Conservation (phyloP, 768 basidiomycete genomes). For the Gelatoporia subvermispora region DNA sequence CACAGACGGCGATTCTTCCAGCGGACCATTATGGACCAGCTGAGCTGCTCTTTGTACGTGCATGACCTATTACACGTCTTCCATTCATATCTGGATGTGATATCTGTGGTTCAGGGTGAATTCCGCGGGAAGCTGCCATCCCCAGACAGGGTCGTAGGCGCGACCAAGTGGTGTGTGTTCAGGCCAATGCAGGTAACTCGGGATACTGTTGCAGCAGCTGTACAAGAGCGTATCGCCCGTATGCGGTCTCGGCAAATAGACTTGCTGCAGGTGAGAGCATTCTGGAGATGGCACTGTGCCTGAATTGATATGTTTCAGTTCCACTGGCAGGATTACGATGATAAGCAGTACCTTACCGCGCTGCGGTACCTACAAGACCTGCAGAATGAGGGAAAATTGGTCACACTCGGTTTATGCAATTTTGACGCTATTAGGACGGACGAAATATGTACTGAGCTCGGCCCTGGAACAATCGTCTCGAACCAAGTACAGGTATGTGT, state of each 20-base stretch:
- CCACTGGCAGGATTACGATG: conserved; percentile 71
- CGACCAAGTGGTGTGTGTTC: conserved; percentile 88
- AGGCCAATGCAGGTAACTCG: conserved; percentile 45
- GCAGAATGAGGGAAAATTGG: conserved; percentile 54
- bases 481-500: conserved; percentile 75
- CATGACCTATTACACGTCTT: neutral
- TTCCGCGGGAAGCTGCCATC: conserved; percentile 42
- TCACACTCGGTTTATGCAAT: conserved; percentile 72
- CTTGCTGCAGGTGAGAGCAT: conserved; percentile 56
- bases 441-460: conserved; percentile 74
- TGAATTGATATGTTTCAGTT: conserved; percentile 41
- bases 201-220: conserved; percentile 52
- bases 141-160: conserved; percentile 50
- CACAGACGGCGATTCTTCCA: conserved; percentile 21
- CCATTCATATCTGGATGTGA: neutral
- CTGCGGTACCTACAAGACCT: conserved; percentile 53
- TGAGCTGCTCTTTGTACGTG: conserved; percentile 72
- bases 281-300: neutral
- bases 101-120: conserved; percentile 54
- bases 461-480: conserved; percentile 66
- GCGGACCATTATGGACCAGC: conserved; percentile 87
- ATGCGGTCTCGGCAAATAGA: conserved; percentile 60
- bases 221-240: conserved; percentile 66
- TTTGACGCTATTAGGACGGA: conserved; percentile 73
- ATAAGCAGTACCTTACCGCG: conserved; percentile 43